Conservation (phyloP, 148 eudicot species). For the Pharnaceum exiguum region DNA sequence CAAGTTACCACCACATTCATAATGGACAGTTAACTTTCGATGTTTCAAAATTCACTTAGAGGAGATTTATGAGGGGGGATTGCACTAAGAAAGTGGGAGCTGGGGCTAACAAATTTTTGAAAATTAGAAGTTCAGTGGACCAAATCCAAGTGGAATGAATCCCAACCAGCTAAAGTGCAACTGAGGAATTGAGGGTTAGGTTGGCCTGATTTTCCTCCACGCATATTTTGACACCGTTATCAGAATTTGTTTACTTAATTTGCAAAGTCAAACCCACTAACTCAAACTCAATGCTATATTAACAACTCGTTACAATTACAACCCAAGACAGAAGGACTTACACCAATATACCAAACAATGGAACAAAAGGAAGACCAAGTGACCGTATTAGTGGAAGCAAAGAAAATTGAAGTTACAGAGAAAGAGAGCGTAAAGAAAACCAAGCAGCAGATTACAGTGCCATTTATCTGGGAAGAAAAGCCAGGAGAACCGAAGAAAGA, state of each 20-base stretch:
- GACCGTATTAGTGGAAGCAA: constrained; percentile 33
- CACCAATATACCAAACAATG: neutral
- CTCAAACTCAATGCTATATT: constrained; percentile 4
- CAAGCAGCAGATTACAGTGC: constrained; percentile 57
- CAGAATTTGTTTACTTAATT: constrained; percentile 15
- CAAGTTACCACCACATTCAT: no score
- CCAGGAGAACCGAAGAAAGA: constrained; percentile 72
- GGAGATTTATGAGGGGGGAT: neutral
- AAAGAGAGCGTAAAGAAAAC: constrained; percentile 22
- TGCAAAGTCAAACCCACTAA: constrained; percentile 31
- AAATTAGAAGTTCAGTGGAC: constrained; percentile 19
- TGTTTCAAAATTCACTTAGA: neutral
- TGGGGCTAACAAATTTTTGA: neutral
- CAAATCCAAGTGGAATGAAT: constrained; percentile 23
- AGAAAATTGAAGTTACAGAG: constrained; percentile 18
- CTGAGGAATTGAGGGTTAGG: constrained; percentile 10
- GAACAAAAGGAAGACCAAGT: no score
- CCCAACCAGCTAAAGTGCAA: constrained; percentile 6
- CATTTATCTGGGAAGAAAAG: constrained; percentile 84
- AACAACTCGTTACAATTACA: neutral
- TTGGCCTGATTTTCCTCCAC: constrained; percentile 34
- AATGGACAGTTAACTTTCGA: no score
- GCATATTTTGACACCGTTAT: constrained; percentile 25
- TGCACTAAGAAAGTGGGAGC: constrained; percentile 20
- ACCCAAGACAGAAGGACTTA: neutral